Conservation (phyloP, 495 filamentous ascomycete species). For the Niebla homalea region DNA sequence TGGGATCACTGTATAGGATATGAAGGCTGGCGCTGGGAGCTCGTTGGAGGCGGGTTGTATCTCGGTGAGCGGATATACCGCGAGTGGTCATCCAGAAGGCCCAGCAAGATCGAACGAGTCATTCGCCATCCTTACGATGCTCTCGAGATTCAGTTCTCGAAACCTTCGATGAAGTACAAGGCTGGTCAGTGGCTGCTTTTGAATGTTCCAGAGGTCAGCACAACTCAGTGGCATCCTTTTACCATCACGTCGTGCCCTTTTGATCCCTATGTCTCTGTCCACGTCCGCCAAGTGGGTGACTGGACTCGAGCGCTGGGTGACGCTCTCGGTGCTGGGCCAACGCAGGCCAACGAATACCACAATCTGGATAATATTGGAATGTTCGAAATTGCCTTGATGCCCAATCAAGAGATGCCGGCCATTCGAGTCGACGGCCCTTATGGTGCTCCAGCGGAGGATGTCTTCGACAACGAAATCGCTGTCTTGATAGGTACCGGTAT, state of each 20-base stretch:
- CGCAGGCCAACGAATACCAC: slow-evolving; percentile 75
- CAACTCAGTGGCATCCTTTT: slow-evolving; percentile 94
- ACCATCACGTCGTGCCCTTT: slow-evolving; percentile 98
- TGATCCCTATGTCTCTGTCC: slow-evolving; percentile 85
- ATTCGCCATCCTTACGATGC: slow-evolving; percentile 96
- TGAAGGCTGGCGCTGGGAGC: slow-evolving; percentile 94
- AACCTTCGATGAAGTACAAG: slow-evolving; percentile 96
- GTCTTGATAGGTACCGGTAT: slow-evolving; percentile 96
- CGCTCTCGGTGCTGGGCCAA: slow-evolving; percentile 77
- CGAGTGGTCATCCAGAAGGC: slow-evolving; percentile 66
- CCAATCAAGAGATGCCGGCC: slow-evolving; percentile 77
- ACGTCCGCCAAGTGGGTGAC: slow-evolving; percentile 92
- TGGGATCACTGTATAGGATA: slow-evolving; percentile 95
- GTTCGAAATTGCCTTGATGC: slow-evolving; percentile 94
- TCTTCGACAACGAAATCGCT: slow-evolving; percentile 97
- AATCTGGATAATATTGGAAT: slow-evolving; percentile 86
- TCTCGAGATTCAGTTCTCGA: slow-evolving; percentile 93
- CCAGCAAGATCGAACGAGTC: slow-evolving; percentile 83
- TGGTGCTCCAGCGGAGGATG: slow-evolving; percentile 87
- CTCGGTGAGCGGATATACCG: slow-evolving; percentile 81
- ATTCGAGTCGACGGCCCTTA: slow-evolving; percentile 93
- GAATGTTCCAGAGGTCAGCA: slow-evolving; percentile 77
- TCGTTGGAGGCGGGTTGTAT: slow-evolving; percentile 77
- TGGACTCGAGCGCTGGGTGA: slow-evolving; percentile 83
- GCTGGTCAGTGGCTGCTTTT: slow-evolving; percentile 96